Evolutionary conservation across 331 rosid species (phyloP), one percentile per base, ranked within the genome.

Genomic region (Saraca asoca): DNA sequence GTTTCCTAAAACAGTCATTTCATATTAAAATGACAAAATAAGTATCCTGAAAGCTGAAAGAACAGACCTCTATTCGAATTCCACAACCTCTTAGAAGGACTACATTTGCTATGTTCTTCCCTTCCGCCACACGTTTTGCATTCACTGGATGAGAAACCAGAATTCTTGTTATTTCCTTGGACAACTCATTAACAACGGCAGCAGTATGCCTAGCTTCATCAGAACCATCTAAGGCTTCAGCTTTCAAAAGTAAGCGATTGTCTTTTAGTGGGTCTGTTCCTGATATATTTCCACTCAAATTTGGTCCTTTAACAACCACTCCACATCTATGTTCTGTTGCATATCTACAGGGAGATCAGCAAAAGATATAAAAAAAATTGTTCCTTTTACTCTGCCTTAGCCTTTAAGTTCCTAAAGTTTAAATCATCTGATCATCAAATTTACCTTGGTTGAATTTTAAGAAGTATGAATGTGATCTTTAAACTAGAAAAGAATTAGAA

Each of bases 251-350:
- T 68, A 94, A 69, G 64, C 95, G 92, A 76, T 94, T 90, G 78
- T 94, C 97, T 81, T 94, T 90, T 70, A 94, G 79, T 1, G 96
- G 97, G 69, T 94, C 90, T 41, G 98, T 88, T 77, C 97, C 98
- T 4, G 98, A 94, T 76, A 94, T 90, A 66, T 94, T 94, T 73
- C 98, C 97, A 50, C 97, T 90, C 75, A 94, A 72, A 55, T 64
- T 85, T 70, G 97, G 96, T 71, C 98, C 95, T 81, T 90, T 90
- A 31, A 86, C 96, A 35, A 90, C 98, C 76, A 90, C 97, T 52
- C 97, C 98, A 80, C 97, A 88, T 79, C 98, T 90, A 82, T 94
- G 97, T 73, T 90, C 98, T 24, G 97, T 94, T 51, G 98, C 98
- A 83, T 94, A 94, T 83, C 97, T 93, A 67, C 49, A 64, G 44